These are phyloP conservation scores for Larix kaempferi DNA, from an alignment of 75 land plant species.

Conservation along the genomic window DNA sequence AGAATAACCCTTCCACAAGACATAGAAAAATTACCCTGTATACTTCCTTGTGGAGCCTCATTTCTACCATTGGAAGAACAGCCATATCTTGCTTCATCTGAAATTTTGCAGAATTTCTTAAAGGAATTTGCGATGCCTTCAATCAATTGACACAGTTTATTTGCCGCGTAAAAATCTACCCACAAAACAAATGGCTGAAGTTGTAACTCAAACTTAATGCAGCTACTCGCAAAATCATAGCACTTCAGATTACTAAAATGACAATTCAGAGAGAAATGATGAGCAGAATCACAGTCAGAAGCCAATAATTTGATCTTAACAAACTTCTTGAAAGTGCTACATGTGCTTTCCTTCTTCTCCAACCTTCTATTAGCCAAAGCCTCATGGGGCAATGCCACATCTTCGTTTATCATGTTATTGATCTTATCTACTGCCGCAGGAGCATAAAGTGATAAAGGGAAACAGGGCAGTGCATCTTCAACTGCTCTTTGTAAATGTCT, in stretches of 20 bases:
- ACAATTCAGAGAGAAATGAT: constrained; percentile 15
- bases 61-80: constrained; percentile 5
- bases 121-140: constrained; percentile 17
- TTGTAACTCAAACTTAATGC: constrained; percentile 38
- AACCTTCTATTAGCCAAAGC: not conserved
- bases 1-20: constrained; percentile 54
- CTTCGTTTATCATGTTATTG: not conserved
- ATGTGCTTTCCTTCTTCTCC: not conserved
- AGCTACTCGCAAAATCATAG: not conserved
- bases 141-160: constrained; percentile 23
- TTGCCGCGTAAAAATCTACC: constrained; percentile 46
- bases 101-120: no score
- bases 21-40: constrained; percentile 34
- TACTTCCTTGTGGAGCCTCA: not conserved
- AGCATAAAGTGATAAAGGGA: constrained; percentile 23
- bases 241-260: constrained; percentile 4
- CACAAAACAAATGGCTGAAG: constrained; percentile 72
- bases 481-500: constrained; percentile 40
- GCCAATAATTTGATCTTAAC: constrained; percentile 32
- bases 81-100: not conserved
- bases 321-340: constrained; percentile 3
- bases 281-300: constrained; percentile 24
- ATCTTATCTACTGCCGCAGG: not conserved
- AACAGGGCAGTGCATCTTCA: constrained; percentile 46
- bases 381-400: no score